Evolutionary conservation across 73 alveolate genomes (phyloP).

Genomic region (Breviolum minutum): DNA sequence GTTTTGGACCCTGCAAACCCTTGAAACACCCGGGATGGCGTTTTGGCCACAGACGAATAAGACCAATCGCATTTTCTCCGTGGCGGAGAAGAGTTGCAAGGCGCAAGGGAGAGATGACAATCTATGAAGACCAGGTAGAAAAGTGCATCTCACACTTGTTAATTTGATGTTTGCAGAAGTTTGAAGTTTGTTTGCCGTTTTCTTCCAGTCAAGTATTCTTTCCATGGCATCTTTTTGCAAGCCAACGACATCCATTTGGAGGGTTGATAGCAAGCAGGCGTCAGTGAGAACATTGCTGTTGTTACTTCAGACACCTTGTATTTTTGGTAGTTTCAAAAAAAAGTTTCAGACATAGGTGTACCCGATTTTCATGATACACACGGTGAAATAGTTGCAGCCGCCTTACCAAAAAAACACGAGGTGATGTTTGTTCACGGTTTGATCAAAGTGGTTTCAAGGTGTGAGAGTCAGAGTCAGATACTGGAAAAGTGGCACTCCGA

Average conservation of each 20-base stretch:
- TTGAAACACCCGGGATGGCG: background rate
- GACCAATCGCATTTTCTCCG: conserved; percentile 6
- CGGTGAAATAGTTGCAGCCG: too few species aligned
- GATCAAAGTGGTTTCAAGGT: too few species aligned
- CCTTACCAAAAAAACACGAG: too few species aligned
- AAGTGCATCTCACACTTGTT: background rate
- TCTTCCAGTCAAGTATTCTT: too few species aligned
- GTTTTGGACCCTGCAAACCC: background rate
- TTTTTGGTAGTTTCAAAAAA: background rate
- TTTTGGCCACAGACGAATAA: conserved; percentile 1
- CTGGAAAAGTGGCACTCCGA: background rate
- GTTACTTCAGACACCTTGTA: too few species aligned
- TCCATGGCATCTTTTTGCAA: too few species aligned
- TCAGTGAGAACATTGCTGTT: too few species aligned
- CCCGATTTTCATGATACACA: background rate
- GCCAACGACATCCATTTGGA: too few species aligned
- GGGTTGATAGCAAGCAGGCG: too few species aligned
- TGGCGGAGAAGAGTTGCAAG: conserved; percentile 59
- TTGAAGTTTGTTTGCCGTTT: background rate
- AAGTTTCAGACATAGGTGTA: background rate
- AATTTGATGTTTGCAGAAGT: background rate
- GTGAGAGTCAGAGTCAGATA: too few species aligned
- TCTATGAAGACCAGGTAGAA: background rate
- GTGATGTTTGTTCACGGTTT: too few species aligned
- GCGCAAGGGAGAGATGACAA: background rate